Percentiles rank a stretch among this genome's conserved stretches.
These are phyloP conservation scores for Pseudofabraea citricarpa DNA, from an alignment of 2,329 filamentous ascomycete genomes.

Conservation along the genomic window DNA sequence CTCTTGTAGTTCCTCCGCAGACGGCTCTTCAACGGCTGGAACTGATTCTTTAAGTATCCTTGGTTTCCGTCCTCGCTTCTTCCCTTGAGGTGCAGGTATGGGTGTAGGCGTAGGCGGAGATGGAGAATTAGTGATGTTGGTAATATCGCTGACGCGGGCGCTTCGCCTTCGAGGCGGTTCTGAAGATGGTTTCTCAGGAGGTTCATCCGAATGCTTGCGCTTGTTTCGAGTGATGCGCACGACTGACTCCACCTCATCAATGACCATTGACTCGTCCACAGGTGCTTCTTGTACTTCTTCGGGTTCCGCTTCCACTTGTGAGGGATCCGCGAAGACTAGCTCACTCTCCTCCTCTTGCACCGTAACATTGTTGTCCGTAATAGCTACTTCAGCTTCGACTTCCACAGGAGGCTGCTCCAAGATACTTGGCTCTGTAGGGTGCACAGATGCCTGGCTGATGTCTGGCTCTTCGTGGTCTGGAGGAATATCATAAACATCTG, in stretches of 20 bases:
- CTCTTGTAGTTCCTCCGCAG: not conserved
- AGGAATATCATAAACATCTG: constrained; percentile 17
- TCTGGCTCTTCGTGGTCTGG: constrained; percentile 12
- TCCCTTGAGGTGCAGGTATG: too few relatives aligned
- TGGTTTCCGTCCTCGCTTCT: not conserved
- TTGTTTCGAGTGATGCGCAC: constrained; percentile 18
- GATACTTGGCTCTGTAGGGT: too few relatives aligned
- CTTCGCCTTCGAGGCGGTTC: not conserved
- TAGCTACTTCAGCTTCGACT: too few relatives aligned
- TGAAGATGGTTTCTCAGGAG: constrained; percentile 1
- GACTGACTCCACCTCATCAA: not conserved
- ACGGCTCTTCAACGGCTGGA: not conserved
- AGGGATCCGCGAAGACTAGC: not conserved
- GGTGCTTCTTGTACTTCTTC: not conserved
- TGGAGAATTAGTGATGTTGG: too few relatives aligned
- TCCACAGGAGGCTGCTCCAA: too few relatives aligned
- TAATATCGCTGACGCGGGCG: not conserved
- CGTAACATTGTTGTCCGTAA: too few relatives aligned
- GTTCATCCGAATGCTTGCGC: constrained; percentile 13
- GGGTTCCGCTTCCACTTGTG: not conserved
- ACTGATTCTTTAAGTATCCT: not conserved
- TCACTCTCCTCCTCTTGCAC: too few relatives aligned
- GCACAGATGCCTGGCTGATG: not conserved
- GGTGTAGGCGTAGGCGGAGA: too few relatives aligned
- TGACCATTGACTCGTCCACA: too few relatives aligned